These are phyloP conservation scores for Nicotiana paniculata DNA, from an alignment of 257 asterid species.

Conservation along the genomic window DNA sequence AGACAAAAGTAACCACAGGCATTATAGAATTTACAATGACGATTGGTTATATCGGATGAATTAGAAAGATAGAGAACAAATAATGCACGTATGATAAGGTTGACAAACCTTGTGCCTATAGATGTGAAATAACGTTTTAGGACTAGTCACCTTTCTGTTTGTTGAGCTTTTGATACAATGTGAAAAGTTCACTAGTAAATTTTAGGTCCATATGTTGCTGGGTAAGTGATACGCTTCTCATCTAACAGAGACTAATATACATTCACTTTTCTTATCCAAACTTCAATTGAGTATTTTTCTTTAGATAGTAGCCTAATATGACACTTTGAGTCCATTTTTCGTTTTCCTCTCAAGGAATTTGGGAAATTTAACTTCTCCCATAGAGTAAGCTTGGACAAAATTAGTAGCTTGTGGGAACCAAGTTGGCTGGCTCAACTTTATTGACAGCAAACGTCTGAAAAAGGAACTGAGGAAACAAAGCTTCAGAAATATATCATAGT, in stretches of 20 bases:
- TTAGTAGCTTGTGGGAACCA: neutral
- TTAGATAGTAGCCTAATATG: neutral
- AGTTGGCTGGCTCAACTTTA: neutral
- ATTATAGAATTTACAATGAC: neutral
- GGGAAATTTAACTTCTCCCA: neutral
- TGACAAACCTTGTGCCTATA: too few relatives aligned
- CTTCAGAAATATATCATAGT: neutral
- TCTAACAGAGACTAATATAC: neutral
- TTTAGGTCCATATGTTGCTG: neutral
- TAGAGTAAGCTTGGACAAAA: neutral
- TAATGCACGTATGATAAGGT: neutral
- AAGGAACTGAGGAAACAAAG: neutral
- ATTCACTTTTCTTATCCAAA: neutral
- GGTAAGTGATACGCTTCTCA: neutral
- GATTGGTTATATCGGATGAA: neutral
- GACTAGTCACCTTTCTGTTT: neutral
- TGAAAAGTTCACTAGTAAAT: neutral
- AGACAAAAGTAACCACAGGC: neutral
- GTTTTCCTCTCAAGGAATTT: neutral
- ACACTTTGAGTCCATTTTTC: neutral
- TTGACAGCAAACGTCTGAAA: neutral
- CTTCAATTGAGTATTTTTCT: neutral
- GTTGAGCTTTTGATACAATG: neutral
- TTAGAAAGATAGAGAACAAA: neutral
- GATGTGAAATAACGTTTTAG: neutral